Conservation (phyloP, 768 basidiomycete species). For the Lactifluus hygrophoroides region DNA sequence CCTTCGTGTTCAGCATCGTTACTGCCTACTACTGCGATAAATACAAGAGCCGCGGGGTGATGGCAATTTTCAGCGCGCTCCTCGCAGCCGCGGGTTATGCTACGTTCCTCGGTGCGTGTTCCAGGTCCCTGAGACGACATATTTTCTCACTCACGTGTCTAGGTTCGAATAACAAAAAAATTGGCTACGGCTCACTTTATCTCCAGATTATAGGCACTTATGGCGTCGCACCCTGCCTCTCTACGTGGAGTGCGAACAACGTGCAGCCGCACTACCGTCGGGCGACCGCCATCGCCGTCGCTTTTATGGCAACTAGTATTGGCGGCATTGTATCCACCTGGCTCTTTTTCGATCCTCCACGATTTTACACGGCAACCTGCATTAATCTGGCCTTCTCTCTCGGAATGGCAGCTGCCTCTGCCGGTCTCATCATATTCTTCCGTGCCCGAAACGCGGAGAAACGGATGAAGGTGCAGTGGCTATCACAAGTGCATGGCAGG, state of each 20-base stretch:
- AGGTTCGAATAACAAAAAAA: slow-evolving; percentile 18
- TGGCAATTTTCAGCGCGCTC: slow-evolving; percentile 11
- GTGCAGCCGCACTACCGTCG: slow-evolving; percentile 27
- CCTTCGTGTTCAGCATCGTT: slow-evolving; percentile 21
- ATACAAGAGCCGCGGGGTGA: slow-evolving; percentile 16
- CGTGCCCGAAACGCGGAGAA: slow-evolving; percentile 2
- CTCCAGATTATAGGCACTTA: slow-evolving; percentile 28
- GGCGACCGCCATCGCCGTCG: slow-evolving; percentile 25
- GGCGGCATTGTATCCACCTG: slow-evolving; percentile 18
- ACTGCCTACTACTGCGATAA: slow-evolving; percentile 18
- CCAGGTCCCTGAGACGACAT: not conserved
- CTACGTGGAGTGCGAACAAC: slow-evolving; percentile 27
- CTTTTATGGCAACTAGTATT: slow-evolving; percentile 20
- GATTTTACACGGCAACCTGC: slow-evolving; percentile 14
- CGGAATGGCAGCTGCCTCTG: not conserved
- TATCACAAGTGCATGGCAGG: not conserved
- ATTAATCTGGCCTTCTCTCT: slow-evolving; percentile 15
- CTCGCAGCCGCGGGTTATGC: slow-evolving; percentile 16
- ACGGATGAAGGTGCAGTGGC: slow-evolving; percentile 2
- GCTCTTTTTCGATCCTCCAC: slow-evolving; percentile 14
- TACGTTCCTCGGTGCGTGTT: slow-evolving; percentile 17
- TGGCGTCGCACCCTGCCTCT: slow-evolving; percentile 22
- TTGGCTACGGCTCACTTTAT: slow-evolving; percentile 25
- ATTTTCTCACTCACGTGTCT: not conserved
- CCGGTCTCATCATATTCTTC: slow-evolving; percentile 7